Percentiles rank a stretch among this genome's conserved stretches.
Conservation (phyloP, 441 rosid species). For the Pelargonium hybrid region DNA sequence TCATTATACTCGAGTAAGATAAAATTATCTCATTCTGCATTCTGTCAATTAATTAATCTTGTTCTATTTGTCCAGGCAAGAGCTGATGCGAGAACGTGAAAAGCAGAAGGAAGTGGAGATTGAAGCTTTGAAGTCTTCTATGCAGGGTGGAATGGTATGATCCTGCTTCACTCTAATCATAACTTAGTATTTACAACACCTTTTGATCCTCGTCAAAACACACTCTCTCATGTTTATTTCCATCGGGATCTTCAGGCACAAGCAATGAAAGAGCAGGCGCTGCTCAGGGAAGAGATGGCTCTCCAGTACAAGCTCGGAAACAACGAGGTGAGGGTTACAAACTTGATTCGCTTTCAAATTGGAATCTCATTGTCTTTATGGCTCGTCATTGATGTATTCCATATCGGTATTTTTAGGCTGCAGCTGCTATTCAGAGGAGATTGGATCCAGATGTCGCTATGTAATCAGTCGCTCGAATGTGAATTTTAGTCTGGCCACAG, state of each 20-base stretch:
- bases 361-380: not conserved
- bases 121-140: slow-evolving; percentile 53
- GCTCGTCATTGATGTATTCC: not conserved
- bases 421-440: slow-evolving; percentile 85
- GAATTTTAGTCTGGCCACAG: too few relatives aligned
- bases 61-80: slow-evolving; percentile 42
- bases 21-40: not conserved
- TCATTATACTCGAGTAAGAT: too few relatives aligned
- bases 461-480: slow-evolving; percentile 17
- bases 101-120: slow-evolving; percentile 77
- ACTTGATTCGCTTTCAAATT: not conserved
- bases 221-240: not conserved
- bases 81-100: slow-evolving; percentile 60
- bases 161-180: not conserved
- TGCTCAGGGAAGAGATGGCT: slow-evolving; percentile 80
- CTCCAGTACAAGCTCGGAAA: slow-evolving; percentile 80
- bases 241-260: slow-evolving; percentile 49
- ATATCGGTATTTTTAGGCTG: slow-evolving; percentile 39
- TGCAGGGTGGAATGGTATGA: slow-evolving; percentile 95
- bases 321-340: slow-evolving; percentile 43
- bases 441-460: slow-evolving; percentile 83
- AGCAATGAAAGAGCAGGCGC: slow-evolving; percentile 95
- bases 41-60: not conserved
- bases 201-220: not conserved
- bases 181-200: not conserved